These are phyloP conservation scores for Boletus holoroseus DNA, from an alignment of 1,284 basidiomycete species.

Conservation along the genomic window DNA sequence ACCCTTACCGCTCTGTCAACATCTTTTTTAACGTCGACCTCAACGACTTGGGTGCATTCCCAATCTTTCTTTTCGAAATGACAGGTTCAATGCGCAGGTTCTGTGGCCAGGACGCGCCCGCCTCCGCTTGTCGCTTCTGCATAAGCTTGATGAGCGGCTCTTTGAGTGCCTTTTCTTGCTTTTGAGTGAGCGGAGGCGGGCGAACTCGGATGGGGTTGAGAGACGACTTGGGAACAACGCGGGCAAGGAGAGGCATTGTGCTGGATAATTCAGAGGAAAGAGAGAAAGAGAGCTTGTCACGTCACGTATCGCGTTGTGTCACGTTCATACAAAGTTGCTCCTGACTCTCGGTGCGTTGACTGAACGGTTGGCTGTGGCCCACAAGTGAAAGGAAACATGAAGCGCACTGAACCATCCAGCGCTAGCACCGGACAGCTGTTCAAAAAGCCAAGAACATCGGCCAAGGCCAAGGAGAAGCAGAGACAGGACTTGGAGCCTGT, in stretches of 20 bases:
- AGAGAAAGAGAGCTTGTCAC: slow-evolving; percentile 2
- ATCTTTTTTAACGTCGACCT: slow-evolving; percentile 36
- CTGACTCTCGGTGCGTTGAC: background rate
- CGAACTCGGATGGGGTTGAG: slow-evolving; percentile 26
- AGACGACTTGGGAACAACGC: slow-evolving; percentile 38
- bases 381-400: slow-evolving; percentile 17
- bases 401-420: slow-evolving; percentile 16
- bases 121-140: slow-evolving; percentile 35
- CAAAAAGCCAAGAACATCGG: slow-evolving; percentile 27
- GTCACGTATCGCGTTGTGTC: slow-evolving; percentile 22
- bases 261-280: background rate
- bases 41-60: slow-evolving; percentile 23
- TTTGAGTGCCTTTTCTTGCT: slow-evolving; percentile 31
- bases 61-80: slow-evolving; percentile 35
- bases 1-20: slow-evolving; percentile 35
- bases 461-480: slow-evolving; percentile 23
- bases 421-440: slow-evolving; percentile 7
- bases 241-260: slow-evolving; percentile 33
- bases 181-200: slow-evolving; percentile 29
- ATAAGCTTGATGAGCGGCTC: slow-evolving; percentile 39
- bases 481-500: slow-evolving; percentile 9
- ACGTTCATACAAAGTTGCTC: slow-evolving; percentile 10
- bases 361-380: too few relatives aligned
- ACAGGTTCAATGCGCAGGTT: slow-evolving; percentile 45
- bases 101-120: slow-evolving; percentile 37